Conservation (phyloP, 164 flowering plant genomes). For the Akebia trifoliata region DNA sequence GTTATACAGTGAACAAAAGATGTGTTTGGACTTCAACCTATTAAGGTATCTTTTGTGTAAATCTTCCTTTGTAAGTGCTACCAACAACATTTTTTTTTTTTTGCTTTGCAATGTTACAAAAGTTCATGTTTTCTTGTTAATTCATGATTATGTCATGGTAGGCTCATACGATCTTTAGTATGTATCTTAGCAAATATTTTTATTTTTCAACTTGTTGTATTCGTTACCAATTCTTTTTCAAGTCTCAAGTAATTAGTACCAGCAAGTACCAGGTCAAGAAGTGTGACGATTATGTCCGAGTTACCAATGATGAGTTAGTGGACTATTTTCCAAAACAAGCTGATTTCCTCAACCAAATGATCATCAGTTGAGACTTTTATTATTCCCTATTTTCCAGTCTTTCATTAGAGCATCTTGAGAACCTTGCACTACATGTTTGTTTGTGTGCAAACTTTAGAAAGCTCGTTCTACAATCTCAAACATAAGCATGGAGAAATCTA, state of each 20-base stretch:
- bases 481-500: background rate
- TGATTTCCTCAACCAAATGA: constrained; percentile 69
- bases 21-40: constrained; percentile 25
- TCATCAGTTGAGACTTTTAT: constrained; percentile 54
- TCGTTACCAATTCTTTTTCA: constrained; percentile 85
- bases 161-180: too few species aligned
- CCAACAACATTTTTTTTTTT: too few species aligned
- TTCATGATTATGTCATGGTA: too few species aligned
- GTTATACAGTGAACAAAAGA: constrained; percentile 45
- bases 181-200: too few species aligned
- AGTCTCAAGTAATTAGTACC: constrained; percentile 81
- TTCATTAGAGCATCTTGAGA: background rate
- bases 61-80: background rate
- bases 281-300: constrained; percentile 90
- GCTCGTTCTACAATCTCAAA: background rate
- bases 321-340: constrained; percentile 84
- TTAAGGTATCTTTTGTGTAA: constrained; percentile 49
- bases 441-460: background rate
- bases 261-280: constrained; percentile 49
- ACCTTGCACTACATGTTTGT: background rate
- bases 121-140: too few species aligned
- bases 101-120: too few species aligned
- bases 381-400: background rate
- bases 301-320: constrained; percentile 83
- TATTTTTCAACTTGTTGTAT: background rate